Evolutionary conservation across 495 filamentous ascomycete species (phyloP), one percentile per base, ranked within the genome.

Genomic region (Podospora pseudopauciseta): DNA sequence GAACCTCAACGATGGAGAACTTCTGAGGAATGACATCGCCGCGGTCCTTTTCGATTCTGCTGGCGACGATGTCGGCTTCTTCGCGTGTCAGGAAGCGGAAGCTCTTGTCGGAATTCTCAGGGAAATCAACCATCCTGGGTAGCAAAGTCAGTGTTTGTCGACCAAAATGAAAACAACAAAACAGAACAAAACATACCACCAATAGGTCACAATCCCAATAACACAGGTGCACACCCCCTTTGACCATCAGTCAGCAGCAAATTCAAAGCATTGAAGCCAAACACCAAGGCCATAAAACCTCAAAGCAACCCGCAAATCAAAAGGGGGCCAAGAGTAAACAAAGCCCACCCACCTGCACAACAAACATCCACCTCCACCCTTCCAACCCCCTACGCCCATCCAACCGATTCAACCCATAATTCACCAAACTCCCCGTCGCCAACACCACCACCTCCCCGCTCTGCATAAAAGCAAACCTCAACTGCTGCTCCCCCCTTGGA

Each of bases 281-380:
- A 23, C 23, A 23, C 23, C 23, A 2, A 23, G 23, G 23, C 23
- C 23, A 23, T 23, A 23, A 2, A 23, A 23, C 23, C 23, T 23
- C 23, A 23, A 23, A 23, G 23, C 23, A 23, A 23, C 23, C 23
- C 34, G 11, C 39, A 49, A 9, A 6, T 11, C 39, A 49, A 16
- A 5, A 49, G 39, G 39, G 15, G 39, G 1, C 7, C 5, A 49
- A 49, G 13, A 49, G 39, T 13, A 49, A 49, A 49, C 39, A 49
- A 49, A 11, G 9, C 9, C 39, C 5, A 13, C 39, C 15, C 39
- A 49, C 39, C 75, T 93, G 90, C 2, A 93, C 87, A 5, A 93
- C 73, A 66, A 87, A 92, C 87, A 92, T 92, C 86, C 89, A 92
- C 18, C 89, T 83, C 90, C 91, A 93, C 13, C 91, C 90, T 5